Conservation (phyloP, 108 stramenopile genomes). For the Stephanodiscus triporus region DNA sequence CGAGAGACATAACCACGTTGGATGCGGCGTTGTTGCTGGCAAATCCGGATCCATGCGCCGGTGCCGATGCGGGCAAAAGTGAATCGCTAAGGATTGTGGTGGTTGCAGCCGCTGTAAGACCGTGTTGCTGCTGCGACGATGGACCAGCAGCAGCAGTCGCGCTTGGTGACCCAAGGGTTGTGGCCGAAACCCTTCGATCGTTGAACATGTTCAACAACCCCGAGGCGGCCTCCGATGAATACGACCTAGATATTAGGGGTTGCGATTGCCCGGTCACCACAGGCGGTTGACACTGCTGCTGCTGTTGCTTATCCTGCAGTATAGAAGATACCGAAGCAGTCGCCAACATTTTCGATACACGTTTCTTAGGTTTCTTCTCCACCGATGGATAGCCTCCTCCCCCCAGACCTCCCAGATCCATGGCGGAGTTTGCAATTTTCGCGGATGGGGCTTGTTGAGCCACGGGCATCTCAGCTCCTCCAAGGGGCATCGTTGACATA, state of each 20-base stretch:
- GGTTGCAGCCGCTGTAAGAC: conserved; percentile 13
- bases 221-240: conserved; percentile 12
- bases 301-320: not conserved
- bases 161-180: conserved; percentile 4
- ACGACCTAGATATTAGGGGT: not conserved
- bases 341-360: not conserved
- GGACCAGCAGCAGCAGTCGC: conserved; percentile 1
- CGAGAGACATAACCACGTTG: not conserved
- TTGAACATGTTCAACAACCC: conserved; percentile 25
- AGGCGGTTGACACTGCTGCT: not conserved
- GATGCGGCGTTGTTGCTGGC: not conserved
- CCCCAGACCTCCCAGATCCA: conserved; percentile 20
- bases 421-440: conserved; percentile 23
- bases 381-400: conserved; percentile 6
- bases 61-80: not conserved
- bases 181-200: conserved; percentile 4
- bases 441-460: conserved; percentile 2
- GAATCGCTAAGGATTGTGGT: not conserved
- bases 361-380: conserved; percentile 20
- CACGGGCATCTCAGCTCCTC: conserved; percentile 10
- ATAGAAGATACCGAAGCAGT: not conserved
- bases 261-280: not conserved
- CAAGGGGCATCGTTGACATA: not conserved
- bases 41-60: conserved; percentile 9
- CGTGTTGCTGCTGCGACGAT: conserved; percentile 18